Evolutionary conservation across 441 rosid genomes (phyloP), one percentile per base, ranked within the genome.

Genomic region (Metrosideros polymorpha): DNA sequence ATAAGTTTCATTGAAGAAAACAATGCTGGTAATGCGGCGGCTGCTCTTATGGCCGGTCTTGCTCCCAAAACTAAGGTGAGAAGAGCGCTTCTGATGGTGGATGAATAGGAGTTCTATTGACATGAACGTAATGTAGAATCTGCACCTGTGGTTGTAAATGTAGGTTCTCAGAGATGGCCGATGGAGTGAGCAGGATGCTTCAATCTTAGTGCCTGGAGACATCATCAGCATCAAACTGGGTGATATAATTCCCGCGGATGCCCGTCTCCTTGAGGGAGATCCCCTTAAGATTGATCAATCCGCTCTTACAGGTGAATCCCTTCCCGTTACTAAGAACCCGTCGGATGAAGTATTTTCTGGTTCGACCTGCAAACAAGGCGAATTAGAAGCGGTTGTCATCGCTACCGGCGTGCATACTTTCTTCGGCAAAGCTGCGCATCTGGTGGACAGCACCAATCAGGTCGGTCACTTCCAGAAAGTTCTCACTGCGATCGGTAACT

Each of bases 331-430:
- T 57, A 96, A 94, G 92, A 86, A 92, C 39, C 95, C 98, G 9
- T 91, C 94, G 3, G 98, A 97, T 87, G 98, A 94, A 90, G 96
- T 97, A 43, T 97, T 93, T 88, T 97, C 99, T 55, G 98, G 99
- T 32, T 97, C 99, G 39, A 96, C 95, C 19, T 97, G 99, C 85
- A 96, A 97, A 85, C 98, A 96, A 89, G 98, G 98, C 53, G 99
- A 97, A 88, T 90, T 95, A 77, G 97, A 97, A 86, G 97, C 99
- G 4, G 92, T 97, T 52, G 98, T 97, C 18, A 94, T 97, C 82
- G 99, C 99, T 57, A 97, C 98, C 5, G 97, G 99, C 63, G 98
- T 97, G 77, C 98, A 96, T 89, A 95, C 99, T 25, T 97, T 97
- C 90, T 97, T 97, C 14, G 99, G 99, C 32, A 97, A 97, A 88